Conservation (phyloP, 495 filamentous ascomycete genomes). For the Annulohypoxylon bovei region DNA sequence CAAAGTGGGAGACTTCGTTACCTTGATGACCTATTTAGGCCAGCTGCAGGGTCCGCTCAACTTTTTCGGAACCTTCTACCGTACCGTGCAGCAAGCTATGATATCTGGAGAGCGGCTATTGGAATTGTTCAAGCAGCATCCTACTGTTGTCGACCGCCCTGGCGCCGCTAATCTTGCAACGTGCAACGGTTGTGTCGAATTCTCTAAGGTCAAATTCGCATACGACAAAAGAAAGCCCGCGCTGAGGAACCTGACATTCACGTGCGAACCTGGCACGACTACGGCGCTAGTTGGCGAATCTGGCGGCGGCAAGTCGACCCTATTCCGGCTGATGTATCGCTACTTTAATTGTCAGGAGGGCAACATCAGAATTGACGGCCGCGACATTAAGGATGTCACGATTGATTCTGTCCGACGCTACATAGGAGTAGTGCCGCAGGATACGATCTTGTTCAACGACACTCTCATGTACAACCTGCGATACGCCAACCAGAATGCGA, state of each 20-base stretch:
- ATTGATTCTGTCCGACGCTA: constrained; percentile 91
- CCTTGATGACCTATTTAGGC: constrained; percentile 86
- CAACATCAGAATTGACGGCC: constrained; percentile 82
- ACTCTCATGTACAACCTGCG: constrained; percentile 95
- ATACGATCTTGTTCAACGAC: constrained; percentile 97
- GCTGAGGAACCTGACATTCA: constrained; percentile 81
- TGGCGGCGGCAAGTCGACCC: constrained; percentile 95
- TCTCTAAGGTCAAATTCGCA: constrained; percentile 86
- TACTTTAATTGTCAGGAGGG: constrained; percentile 88
- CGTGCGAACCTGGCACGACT: constrained; percentile 86
- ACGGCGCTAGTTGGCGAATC: constrained; percentile 96
- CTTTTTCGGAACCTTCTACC: constrained; percentile 98
- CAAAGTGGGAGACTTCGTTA: constrained; percentile 80
- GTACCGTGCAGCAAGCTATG: constrained; percentile 94
- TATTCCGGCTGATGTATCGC: constrained; percentile 95
- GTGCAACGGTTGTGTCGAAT: constrained; percentile 84
- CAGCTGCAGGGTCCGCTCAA: constrained; percentile 94
- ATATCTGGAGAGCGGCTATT: constrained; percentile 96
- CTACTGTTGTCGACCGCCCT: constrained; percentile 81
- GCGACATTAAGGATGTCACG: constrained; percentile 83
- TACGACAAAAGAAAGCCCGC: constrained; percentile 92
- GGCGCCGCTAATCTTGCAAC: constrained; percentile 59
- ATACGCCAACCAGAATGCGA: constrained; percentile 88
- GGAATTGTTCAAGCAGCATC: constrained; percentile 89
- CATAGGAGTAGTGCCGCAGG: constrained; percentile 96